Percentiles rank a stretch among this genome's conserved stretches.
Conservation (phyloP, 768 basidiomycete species). For the Suillus subluteus region DNA sequence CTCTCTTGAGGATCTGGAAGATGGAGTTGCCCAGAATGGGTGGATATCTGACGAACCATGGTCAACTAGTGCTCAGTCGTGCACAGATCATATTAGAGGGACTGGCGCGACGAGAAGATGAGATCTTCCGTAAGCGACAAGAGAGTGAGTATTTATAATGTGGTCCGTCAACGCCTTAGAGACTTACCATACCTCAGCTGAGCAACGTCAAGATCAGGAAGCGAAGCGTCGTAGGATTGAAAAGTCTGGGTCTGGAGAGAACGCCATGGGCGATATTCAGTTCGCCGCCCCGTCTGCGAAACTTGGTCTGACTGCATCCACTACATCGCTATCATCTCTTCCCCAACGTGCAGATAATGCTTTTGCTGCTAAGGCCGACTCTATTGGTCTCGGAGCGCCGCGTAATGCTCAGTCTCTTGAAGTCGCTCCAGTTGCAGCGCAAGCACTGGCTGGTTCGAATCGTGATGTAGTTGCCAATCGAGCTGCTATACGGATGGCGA, state of each 20-base stretch:
- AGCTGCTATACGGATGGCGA: slow-evolving; percentile 90
- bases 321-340: slow-evolving; percentile 48
- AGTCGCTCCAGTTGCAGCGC: slow-evolving; percentile 62
- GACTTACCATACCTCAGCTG: slow-evolving; percentile 54
- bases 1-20: slow-evolving; percentile 94
- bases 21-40: slow-evolving; percentile 93
- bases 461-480: slow-evolving; percentile 89
- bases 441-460: slow-evolving; percentile 85
- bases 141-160: slow-evolving; percentile 69
- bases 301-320: slow-evolving; percentile 32
- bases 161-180: slow-evolving; percentile 15
- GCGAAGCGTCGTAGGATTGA: slow-evolving; percentile 84
- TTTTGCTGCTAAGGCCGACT: slow-evolving; percentile 78
- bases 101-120: slow-evolving; percentile 91
- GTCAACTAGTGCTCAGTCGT: slow-evolving; percentile 80
- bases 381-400: slow-evolving; percentile 72
- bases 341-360: slow-evolving; percentile 67
- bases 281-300: slow-evolving; percentile 32
- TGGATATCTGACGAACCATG: slow-evolving; percentile 94
- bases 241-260: slow-evolving; percentile 45
- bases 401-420: slow-evolving; percentile 60
- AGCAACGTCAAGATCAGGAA: slow-evolving; percentile 92
- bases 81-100: slow-evolving; percentile 96
- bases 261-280: slow-evolving; percentile 38
- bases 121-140: slow-evolving; percentile 89